A percentile compares a stretch with the other conserved stretches of the same genome.
These are phyloP conservation scores for Akanthomyces muscarius DNA, from an alignment of 2,329 filamentous ascomycete species.

Conservation along the genomic window DNA sequence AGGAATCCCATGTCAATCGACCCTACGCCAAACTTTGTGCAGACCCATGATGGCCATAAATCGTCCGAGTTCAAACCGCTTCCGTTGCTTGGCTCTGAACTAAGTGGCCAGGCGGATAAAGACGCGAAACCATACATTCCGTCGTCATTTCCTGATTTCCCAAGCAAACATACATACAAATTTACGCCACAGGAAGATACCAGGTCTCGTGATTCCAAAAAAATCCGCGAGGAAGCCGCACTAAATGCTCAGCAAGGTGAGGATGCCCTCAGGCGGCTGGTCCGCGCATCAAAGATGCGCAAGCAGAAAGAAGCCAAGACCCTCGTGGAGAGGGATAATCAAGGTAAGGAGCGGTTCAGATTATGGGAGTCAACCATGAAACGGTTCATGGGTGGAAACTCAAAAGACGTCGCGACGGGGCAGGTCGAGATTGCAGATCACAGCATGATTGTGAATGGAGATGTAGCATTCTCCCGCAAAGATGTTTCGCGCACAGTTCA, in stretches of 20 bases:
- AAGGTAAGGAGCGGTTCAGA: slow-evolving; percentile 52
- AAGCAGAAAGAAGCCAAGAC: slow-evolving; percentile 61
- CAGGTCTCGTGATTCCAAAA: slow-evolving; percentile 48
- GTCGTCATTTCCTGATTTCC: slow-evolving; percentile 55
- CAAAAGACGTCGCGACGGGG: slow-evolving; percentile 31
- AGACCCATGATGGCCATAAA: slow-evolving; percentile 32
- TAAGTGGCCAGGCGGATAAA: slow-evolving; percentile 57
- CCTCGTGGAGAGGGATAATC: slow-evolving; percentile 48
- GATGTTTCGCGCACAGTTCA: slow-evolving; percentile 48
- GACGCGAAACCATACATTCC: slow-evolving; percentile 54
- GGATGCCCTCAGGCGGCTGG: slow-evolving; percentile 55
- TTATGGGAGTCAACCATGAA: slow-evolving; percentile 61
- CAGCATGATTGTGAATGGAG: slow-evolving; percentile 62
- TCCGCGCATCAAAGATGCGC: slow-evolving; percentile 59
- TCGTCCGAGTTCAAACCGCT: slow-evolving; percentile 36
- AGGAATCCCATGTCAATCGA: slow-evolving; percentile 43
- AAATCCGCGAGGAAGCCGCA: slow-evolving; percentile 56
- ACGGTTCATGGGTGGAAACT: slow-evolving; percentile 42
- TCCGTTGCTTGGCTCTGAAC: slow-evolving; percentile 48
- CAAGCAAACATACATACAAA: slow-evolving; percentile 61
- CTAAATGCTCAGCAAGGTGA: slow-evolving; percentile 59
- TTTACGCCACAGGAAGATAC: slow-evolving; percentile 52
- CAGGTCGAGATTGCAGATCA: slow-evolving; percentile 55
- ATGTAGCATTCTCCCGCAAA: slow-evolving; percentile 49
- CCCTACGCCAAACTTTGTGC: slow-evolving; percentile 35